Base-by-base conservation (phyloP, 495 filamentous ascomycete genomes). In the Aspergillus kassunensis region DNA sequence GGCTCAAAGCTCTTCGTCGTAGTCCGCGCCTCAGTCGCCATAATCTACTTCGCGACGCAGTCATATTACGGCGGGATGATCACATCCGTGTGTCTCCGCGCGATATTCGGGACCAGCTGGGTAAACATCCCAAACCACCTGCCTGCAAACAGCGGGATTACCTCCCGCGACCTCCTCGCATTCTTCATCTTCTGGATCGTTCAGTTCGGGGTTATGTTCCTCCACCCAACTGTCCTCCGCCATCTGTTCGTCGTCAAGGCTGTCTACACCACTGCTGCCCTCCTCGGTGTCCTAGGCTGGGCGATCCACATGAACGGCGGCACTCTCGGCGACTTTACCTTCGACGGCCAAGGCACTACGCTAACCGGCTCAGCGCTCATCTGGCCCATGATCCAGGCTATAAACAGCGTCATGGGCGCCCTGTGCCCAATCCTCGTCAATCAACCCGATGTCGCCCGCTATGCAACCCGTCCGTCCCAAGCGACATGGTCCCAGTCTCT, bases 31-130 rank as follows among this genome's bases (percentile, higher is more conserved):
- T 30, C 31, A 8, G 39, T 49, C 13, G 45, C 45, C 0, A 31
- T 55, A 4, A 44, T 55, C 50, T 52, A 30, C 29, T 44, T 44
- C 29, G 25, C 49, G 6, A 52, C 40, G 0, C 25, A 52, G 2
- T 23, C 31, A 8, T 52, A 52, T 40, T 44, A 44, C 30, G 45
- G 52, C 29, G 44, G 35, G 5, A 42, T 42, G 25, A 18, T 42
- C 13, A 55, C 84, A 53, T 67, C 71, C 36, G 79, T 84, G 30
- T 63, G 82, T 15, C 77, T 79, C 4, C 75, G 83, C 23, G 71
- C 71, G 7, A 76, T 85, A 54, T 69, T 84, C 12, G 82, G 80
- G 19, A 71, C 80, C 66, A 79, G 81, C 56, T 86, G 81, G 80
- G 73, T 80, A 15, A 77, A 79, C 27, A 80, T 86, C 43, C 76